A percentile compares a stretch with the other conserved stretches of the same genome.
phyloP scores from a whole-genome alignment of 2,329 filamentous ascomycete species.

The Simplicillium sp. region DNA sequence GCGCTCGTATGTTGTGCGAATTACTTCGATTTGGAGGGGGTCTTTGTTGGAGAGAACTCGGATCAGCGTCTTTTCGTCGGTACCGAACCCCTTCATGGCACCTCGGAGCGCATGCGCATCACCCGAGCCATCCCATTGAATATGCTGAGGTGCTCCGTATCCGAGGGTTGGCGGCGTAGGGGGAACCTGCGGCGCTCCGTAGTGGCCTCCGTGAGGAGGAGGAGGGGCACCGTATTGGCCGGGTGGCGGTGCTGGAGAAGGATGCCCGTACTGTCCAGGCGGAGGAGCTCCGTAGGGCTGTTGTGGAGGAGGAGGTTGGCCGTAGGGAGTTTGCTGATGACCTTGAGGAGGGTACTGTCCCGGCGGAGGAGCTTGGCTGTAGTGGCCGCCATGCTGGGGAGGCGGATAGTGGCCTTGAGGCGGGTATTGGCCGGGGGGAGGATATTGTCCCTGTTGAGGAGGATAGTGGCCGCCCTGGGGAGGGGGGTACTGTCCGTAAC shows the following conservation, averaged over 20 bases:
- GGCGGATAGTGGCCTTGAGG: constrained; percentile 24
- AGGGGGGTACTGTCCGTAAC: constrained; percentile 26
- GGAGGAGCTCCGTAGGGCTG: constrained; percentile 21
- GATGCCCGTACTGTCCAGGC: constrained; percentile 13
- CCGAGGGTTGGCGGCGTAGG: constrained; percentile 62
- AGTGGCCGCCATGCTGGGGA: constrained; percentile 17
- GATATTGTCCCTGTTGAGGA: constrained; percentile 21
- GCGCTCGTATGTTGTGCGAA: constrained; percentile 58
- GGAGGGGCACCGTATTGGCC: constrained; percentile 32
- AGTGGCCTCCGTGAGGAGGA: constrained; percentile 21
- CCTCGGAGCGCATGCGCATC: constrained; percentile 65
- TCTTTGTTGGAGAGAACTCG: constrained; percentile 61
- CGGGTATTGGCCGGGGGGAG: constrained; percentile 16
- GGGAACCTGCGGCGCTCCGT: constrained; percentile 25
- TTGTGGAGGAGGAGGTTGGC: constrained; percentile 13
- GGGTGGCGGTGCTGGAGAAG: constrained; percentile 16
- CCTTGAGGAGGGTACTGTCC: constrained; percentile 14
- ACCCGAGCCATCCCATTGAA: constrained; percentile 56
- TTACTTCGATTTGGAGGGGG: constrained; percentile 63
- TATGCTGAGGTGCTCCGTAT: constrained; percentile 63
- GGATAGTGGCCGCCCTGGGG: constrained; percentile 24
- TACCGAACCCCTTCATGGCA: constrained; percentile 92
- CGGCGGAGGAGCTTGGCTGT: constrained; percentile 15
- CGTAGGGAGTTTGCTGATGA: constrained; percentile 13
- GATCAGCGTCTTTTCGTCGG: constrained; percentile 73